A percentile compares a stretch with the other conserved stretches of the same genome.
Evolutionary conservation across 2,329 filamentous ascomycete species (phyloP).

Genomic region (Colletotrichum tropicicola): DNA sequence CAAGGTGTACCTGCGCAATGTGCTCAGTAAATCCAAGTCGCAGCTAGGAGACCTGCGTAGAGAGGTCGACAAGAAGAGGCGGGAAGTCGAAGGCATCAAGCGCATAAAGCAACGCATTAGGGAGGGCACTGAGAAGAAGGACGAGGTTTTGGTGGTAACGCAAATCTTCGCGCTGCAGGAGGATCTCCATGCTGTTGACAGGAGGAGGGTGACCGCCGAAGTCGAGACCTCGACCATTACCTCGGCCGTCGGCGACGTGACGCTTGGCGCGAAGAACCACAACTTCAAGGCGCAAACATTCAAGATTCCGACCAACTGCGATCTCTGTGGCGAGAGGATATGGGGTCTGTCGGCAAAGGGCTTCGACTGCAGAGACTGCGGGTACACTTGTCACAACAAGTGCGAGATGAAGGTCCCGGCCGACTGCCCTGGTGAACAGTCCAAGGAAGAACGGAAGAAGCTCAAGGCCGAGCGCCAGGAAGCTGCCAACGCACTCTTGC

Average conservation of each 20-base stretch:
- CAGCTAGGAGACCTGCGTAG: slow-evolving; percentile 82
- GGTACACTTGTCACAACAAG: slow-evolving; percentile 98
- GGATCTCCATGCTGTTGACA: slow-evolving; percentile 83
- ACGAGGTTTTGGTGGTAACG: slow-evolving; percentile 85
- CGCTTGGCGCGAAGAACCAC: slow-evolving; percentile 91
- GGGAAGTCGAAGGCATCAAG: slow-evolving; percentile 84
- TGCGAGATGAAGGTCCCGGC: slow-evolving; percentile 99
- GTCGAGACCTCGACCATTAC: slow-evolving; percentile 94
- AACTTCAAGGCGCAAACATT: slow-evolving; percentile 99
- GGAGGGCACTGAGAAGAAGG: slow-evolving; percentile 86
- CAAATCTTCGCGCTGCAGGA: slow-evolving; percentile 88
- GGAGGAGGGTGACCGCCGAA: slow-evolving; percentile 86
- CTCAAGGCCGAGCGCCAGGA: slow-evolving; percentile 88
- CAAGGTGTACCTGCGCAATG: slow-evolving; percentile 90
- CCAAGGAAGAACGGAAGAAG: slow-evolving; percentile 95
- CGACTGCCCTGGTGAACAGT: slow-evolving; percentile 92
- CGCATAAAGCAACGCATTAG: slow-evolving; percentile 78
- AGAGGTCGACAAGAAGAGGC: slow-evolving; percentile 85
- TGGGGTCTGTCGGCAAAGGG: slow-evolving; percentile 98
- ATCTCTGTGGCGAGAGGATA: slow-evolving; percentile 94
- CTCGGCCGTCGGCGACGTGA: slow-evolving; percentile 90
- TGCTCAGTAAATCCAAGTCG: slow-evolving; percentile 88
- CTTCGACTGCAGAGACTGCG: slow-evolving; percentile 94
- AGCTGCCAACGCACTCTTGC: slow-evolving; percentile 70
- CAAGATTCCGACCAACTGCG: slow-evolving; percentile 98